Base-by-base conservation (phyloP, 331 rosid genomes). In the Quercus tomentella region DNA sequence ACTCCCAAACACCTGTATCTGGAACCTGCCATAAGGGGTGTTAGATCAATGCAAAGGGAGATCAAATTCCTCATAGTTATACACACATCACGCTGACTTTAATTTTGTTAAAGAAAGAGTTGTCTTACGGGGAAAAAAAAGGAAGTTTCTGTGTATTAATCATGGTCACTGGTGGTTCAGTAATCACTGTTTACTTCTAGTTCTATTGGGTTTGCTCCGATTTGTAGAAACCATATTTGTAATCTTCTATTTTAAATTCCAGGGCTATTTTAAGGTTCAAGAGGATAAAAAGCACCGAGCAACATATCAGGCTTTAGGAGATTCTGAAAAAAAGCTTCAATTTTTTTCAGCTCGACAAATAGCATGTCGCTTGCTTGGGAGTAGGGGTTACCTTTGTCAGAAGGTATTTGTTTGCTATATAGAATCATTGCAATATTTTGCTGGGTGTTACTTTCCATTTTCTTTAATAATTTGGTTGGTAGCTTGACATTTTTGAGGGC, bases 341-440 rank as follows among this genome's bases (percentile, higher is more conserved):
- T 94, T 89, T 81, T 94, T 86, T 85, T 49, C 98, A 12, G 97
- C 97, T 78, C 89, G 97, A 71, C 98, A 94, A 83, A 90, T 94
- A 71, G 97, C 98, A 72, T 92, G 98, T 78, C 97, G 98, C 21
- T 66, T 94, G 78, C 92, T 94, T 54, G 98, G 98, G 79, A 94
- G 98, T 84, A 86, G 86, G 81, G 92, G 92, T 68, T 92, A 94
- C 82, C 98, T 94, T 56, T 94, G 98, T 82, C 98, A 89, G 84
- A 91, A 91, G 98, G 98, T 94, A 77, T 68, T 77, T 4, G 15
- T 30, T 82, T 69, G 28, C 74, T 58, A 7, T n/a, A 73, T 41
- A 16, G 11, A 66, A 67, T 33, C 72, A 35, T 37, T 37, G 33
- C 33, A 49, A 16, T 26, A 37, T 18, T 41, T 54, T 1, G 7